Conservation (phyloP, 2,329 filamentous ascomycete species). For the Apiospora hydei region DNA sequence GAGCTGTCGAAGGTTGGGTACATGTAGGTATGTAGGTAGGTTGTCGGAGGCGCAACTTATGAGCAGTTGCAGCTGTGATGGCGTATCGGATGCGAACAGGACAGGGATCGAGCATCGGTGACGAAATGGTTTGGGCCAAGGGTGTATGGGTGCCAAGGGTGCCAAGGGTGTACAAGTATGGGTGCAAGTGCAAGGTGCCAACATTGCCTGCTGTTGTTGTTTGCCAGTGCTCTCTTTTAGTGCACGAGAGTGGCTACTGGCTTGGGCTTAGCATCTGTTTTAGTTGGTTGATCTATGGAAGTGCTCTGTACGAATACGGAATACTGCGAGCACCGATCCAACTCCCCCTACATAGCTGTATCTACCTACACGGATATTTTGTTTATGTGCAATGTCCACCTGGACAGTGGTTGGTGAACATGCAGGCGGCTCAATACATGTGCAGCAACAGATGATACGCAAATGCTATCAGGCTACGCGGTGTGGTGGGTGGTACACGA, state of each 20-base stretch:
- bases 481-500: no score
- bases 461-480: no score
- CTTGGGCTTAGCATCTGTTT: neutral
- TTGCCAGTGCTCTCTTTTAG: neutral
- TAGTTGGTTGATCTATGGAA: neutral
- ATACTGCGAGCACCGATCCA: neutral
- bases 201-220: neutral
- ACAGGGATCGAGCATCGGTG: conserved; percentile 17
- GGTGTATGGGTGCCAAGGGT: neutral
- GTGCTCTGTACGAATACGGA: neutral
- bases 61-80: neutral
- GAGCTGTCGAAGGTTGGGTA: neutral
- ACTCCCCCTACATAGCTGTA: no score
- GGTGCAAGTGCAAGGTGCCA: no score
- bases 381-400: no score
- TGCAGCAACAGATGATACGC: no score
- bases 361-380: no score
- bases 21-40: neutral
- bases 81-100: neutral
- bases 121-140: conserved; percentile 4
- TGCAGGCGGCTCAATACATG: no score
- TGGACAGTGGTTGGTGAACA: no score
- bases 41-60: conserved; percentile 4
- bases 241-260: neutral
- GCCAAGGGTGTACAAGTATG: no score